Evolutionary conservation across 495 filamentous ascomycete genomes (phyloP), one percentile per base, ranked within the genome.

Genomic region (Penicillium waksmanii): DNA sequence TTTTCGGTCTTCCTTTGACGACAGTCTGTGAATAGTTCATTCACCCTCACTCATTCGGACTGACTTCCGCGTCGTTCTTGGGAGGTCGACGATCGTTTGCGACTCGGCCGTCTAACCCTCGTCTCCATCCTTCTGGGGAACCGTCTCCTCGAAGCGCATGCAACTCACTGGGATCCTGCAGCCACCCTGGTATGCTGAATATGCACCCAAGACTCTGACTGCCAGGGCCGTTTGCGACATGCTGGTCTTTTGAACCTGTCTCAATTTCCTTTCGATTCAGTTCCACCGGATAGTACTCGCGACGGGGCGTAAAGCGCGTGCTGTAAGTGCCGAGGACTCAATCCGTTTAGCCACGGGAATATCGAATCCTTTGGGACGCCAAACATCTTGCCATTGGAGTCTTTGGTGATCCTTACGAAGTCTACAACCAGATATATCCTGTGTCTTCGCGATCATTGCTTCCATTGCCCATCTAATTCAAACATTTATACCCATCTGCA

Each of bases 161-260:
- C 54, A 62, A 63, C 58, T 61, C 56, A 63, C 64, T 72, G 58
- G 64, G 65, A 72, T 70, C 66, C 59, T 60, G 69, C 69, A 71
- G 68, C 64, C 58, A 66, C 61, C 69, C 65, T 68, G 69, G 68
- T 57, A 74, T 73, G 65, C 62, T 62, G 58, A 66, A 68, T 54
- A 66, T 71, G 66, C 63, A 63, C 64, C 55, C 43, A 61, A 61
- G 50, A 64, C 57, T 47, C 53, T 64, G 64, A 75, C 63, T 68
- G 55, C 54, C 52, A 63, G 49, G 55, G 49, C 64, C 64, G 56
- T 74, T 71, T 70, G 66, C 65, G 62, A 66, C 49, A 73, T 74
- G 70, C 36, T 70, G 62, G 53, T 52, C 62, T 63, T 64, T 49
- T 76, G 71, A 66, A 65, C 58, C 47, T 38, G 27, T 35, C 56